phyloP scores from a whole-genome alignment of 2,329 filamentous ascomycete genomes.

The Hortaea sp. region DNA sequence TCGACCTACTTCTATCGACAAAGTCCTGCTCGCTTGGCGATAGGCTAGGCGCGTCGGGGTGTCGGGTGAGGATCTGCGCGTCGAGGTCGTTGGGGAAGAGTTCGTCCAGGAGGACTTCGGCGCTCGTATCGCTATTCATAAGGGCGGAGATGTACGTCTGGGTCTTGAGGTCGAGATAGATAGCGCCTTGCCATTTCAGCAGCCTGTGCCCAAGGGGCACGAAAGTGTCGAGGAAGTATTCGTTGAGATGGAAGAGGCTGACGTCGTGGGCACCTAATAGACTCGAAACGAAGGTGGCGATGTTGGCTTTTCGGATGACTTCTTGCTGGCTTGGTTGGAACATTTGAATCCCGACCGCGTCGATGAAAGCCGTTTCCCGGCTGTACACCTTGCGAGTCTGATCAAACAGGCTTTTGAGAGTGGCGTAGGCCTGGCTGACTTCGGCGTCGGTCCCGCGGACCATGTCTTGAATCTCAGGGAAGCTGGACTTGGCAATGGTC shows the following conservation, averaged over 20 bases:
- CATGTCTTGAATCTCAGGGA: slow-evolving; percentile 47
- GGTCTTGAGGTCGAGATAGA: slow-evolving; percentile 57
- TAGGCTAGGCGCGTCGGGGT: slow-evolving; percentile 43
- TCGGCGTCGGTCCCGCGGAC: slow-evolving; percentile 33
- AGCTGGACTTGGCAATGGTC: slow-evolving; percentile 46
- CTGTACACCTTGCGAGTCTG: slow-evolving; percentile 54
- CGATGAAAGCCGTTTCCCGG: slow-evolving; percentile 43
- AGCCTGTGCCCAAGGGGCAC: slow-evolving; percentile 49
- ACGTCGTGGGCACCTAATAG: slow-evolving; percentile 53
- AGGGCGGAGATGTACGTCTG: slow-evolving; percentile 56
- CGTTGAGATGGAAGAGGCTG: slow-evolving; percentile 53
- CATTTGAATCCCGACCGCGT: slow-evolving; percentile 27
- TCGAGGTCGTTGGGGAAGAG: slow-evolving; percentile 51
- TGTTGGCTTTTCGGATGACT: slow-evolving; percentile 53
- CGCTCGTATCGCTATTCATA: slow-evolving; percentile 44
- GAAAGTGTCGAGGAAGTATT: slow-evolving; percentile 54
- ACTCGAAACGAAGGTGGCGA: slow-evolving; percentile 54
- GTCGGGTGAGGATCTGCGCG: slow-evolving; percentile 42
- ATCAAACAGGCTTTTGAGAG: slow-evolving; percentile 52
- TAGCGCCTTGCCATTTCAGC: slow-evolving; percentile 48
- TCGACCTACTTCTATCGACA: slow-evolving; percentile 42
- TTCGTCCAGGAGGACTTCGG: slow-evolving; percentile 48
- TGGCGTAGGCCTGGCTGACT: slow-evolving; percentile 50
- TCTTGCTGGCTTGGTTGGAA: slow-evolving; percentile 40
- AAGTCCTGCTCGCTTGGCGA: slow-evolving; percentile 52